Conservation (phyloP, 106 monocot species). For the Dioscorea dumetorum region DNA sequence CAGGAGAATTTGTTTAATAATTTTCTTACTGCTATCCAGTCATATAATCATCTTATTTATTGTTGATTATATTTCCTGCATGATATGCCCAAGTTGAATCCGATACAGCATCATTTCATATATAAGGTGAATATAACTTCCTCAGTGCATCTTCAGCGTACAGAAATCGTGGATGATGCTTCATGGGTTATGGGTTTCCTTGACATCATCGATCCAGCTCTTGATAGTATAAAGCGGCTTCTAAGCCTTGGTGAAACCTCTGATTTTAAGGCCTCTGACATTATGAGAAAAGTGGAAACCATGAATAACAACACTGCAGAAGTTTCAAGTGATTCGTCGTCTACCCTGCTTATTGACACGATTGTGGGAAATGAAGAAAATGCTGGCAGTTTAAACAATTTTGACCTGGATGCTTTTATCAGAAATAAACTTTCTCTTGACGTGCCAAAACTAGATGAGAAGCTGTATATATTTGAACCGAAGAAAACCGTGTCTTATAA, state of each 20-base stretch:
- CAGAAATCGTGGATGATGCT: conserved; percentile 89
- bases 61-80: too few species aligned
- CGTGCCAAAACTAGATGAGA: conserved; percentile 39
- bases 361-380: not conserved
- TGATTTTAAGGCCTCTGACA: conserved; percentile 23
- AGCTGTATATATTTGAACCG: conserved; percentile 21
- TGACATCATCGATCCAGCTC: conserved; percentile 85
- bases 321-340: not conserved
- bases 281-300: conserved; percentile 15
- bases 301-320: conserved; percentile 4
- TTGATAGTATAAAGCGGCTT: conserved; percentile 68
- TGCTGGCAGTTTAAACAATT: conserved; percentile 13
- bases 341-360: not conserved
- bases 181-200: conserved; percentile 91
- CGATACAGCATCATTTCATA: too few species aligned
- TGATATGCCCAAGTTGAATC: too few species aligned
- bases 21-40: too few species aligned
- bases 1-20: too few species aligned
- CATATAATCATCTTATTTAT: too few species aligned
- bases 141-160: conserved; percentile 40
- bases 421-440: conserved; percentile 58
- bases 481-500: conserved; percentile 20
- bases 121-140: not conserved
- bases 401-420: conserved; percentile 82
- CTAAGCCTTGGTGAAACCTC: conserved; percentile 53